Evolutionary conservation across 208 protist species (phyloP).

Genomic region (Leishmania guyanensis): DNA sequence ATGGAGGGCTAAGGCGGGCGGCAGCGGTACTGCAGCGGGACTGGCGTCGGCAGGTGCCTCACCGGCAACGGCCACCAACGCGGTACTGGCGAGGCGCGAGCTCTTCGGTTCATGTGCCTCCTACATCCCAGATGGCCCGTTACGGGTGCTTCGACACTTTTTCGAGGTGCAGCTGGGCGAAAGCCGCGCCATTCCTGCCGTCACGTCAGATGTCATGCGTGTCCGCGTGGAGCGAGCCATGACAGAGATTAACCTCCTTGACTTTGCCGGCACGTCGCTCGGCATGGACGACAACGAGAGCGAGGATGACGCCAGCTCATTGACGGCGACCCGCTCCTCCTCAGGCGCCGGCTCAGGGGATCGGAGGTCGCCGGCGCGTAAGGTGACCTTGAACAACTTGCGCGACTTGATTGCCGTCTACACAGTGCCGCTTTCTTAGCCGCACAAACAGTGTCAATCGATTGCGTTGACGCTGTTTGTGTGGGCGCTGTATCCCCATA

Average conservation of each 20-base stretch:
- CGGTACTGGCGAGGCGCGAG: slow-evolving; percentile 24
- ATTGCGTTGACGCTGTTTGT: background rate
- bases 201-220: slow-evolving; percentile 67
- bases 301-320: slow-evolving; percentile 32
- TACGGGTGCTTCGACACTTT: slow-evolving; percentile 53
- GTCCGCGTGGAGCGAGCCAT: slow-evolving; percentile 71
- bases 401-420: slow-evolving; percentile 29
- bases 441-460: background rate
- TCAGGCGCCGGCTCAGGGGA: background rate
- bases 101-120: slow-evolving; percentile 21
- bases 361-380: slow-evolving; percentile 16
- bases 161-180: slow-evolving; percentile 68
- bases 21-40: slow-evolving; percentile 3
- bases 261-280: slow-evolving; percentile 49
- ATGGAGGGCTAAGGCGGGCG: slow-evolving; percentile 24
- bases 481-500: background rate
- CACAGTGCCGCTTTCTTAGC: slow-evolving; percentile 22
- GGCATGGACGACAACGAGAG: slow-evolving; percentile 41
- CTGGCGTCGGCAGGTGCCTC: slow-evolving; percentile 4
- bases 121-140: slow-evolving; percentile 46
- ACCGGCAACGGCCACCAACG: slow-evolving; percentile 13
- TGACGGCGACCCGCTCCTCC: slow-evolving; percentile 5
- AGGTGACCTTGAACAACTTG: slow-evolving; percentile 27
- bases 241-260: slow-evolving; percentile 50
- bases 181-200: slow-evolving; percentile 49